phyloP scores from a whole-genome alignment of 257 asterid genomes.

The Ajuga chamaepitys region DNA sequence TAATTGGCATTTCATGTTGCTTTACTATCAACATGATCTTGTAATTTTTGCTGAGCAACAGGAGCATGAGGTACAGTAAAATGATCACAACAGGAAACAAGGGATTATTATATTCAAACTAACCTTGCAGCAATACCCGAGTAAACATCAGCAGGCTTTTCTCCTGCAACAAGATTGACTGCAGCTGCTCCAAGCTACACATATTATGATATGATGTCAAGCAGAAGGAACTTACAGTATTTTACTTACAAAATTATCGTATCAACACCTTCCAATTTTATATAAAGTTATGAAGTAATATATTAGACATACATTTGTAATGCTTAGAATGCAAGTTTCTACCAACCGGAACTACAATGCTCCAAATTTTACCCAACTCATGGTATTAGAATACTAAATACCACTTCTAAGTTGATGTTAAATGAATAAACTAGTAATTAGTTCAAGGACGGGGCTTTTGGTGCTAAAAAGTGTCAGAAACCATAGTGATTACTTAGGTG shows the following conservation, averaged over 20 bases:
- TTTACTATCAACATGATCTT: not conserved
- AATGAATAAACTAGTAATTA: not conserved
- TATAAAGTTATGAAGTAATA: not conserved
- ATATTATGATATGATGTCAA: constrained; percentile 10
- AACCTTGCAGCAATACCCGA: constrained; percentile 96
- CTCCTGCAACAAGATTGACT: constrained; percentile 90
- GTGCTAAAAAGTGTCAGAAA: not conserved
- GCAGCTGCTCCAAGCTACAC: constrained; percentile 91
- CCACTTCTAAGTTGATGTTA: not conserved
- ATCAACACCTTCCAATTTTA: not conserved
- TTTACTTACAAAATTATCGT: constrained; percentile 2
- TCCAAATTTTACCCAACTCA: no score
- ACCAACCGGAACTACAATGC: not conserved
- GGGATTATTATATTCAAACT: constrained; percentile 9
- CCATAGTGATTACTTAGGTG: not conserved
- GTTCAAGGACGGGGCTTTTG: not conserved
- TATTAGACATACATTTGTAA: not conserved
- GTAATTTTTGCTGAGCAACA: not conserved
- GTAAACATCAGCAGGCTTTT: constrained; percentile 96
- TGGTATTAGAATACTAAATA: no score
- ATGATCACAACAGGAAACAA: not conserved
- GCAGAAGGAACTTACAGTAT: not conserved
- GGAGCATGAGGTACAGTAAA: not conserved
- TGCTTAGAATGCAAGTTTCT: constrained; percentile 8
- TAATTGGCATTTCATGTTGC: not conserved